Evolutionary conservation across 805 yeast species (phyloP), one percentile per base, ranked within the genome.

Genomic region (Tetrapisispora fleetii): DNA sequence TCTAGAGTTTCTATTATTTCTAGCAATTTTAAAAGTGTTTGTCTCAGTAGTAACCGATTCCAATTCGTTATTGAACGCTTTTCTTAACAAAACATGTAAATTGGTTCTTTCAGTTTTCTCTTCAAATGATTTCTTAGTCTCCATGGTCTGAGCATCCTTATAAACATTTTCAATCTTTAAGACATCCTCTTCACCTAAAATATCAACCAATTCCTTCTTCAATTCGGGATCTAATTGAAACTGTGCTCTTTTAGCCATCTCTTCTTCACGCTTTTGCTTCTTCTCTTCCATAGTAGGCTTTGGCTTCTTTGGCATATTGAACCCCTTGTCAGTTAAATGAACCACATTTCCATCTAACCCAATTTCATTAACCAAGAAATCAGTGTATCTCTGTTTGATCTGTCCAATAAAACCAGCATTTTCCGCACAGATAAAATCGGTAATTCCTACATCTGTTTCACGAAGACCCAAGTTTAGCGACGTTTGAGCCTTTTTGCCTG

Each of bases 291-390:
- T 58, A 67, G 64, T 53, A 67, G 68, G 56, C 70, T 78, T 54
- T 65, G 61, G 57, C 72, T 73, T 57, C 73, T 70, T 57, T 71
- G 79, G 64, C 73, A 74, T 67, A 67, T 74, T 71, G 40, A 83
- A 69, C 4, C 97, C 96, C 47, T 79, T 77, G 58, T 90, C 96
- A 10, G 68, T 63, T 52, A 93, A 71, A 63, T 82, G 90, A 13
- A 90, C 76, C 1, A 89, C 95, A 1, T 77, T 67, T 1, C 86
- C 95, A 21, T 77, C 68, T 30, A 67, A 56, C 51, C 74, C 83
- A 49, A 93, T 83, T 65, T 93, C 99, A 65, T 89, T 87, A 41
- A 93, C 99, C 61, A 87, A 75, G 63, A 93, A 93, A 63, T 93
- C 99, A 13, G 95, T 83, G 67, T 89, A 90, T 52, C 96, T 73